phyloP scores from a whole-genome alignment of 2,329 filamentous ascomycete species.

The Macrophomina phaseolina region DNA sequence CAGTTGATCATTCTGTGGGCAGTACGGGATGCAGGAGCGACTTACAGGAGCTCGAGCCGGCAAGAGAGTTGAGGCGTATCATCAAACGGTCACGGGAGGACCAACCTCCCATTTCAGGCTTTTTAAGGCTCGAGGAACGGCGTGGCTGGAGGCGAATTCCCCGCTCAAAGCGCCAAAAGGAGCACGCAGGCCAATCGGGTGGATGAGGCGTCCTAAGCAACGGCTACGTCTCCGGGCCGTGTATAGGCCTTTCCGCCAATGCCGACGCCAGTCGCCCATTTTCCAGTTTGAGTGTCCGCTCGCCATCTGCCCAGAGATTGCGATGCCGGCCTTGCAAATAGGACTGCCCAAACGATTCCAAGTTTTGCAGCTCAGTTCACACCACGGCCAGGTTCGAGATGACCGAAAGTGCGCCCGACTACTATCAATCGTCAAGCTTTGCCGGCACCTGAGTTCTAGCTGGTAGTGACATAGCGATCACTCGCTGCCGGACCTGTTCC shows the following conservation, averaged over 20 bases:
- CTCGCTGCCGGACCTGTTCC: not conserved
- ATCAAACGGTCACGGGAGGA: not conserved
- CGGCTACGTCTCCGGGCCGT: not conserved
- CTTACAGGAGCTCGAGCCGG: not conserved
- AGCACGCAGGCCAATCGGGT: constrained; percentile 10
- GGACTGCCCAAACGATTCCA: not conserved
- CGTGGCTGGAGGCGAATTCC: not conserved
- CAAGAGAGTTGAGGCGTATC: not conserved
- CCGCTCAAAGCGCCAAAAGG: not conserved
- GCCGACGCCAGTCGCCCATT: not conserved
- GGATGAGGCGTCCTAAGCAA: not conserved
- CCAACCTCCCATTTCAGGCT: not conserved
- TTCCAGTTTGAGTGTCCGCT: constrained; percentile 4
- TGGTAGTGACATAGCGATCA: constrained; percentile 3
- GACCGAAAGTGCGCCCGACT: not conserved
- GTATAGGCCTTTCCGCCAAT: constrained; percentile 2
- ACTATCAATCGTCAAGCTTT: not conserved
- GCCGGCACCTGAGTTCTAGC: not conserved
- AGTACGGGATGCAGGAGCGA: not conserved
- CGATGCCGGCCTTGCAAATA: not conserved
- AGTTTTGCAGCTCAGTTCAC: not conserved
- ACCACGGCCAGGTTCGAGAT: not conserved
- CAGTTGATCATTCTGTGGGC: not conserved
- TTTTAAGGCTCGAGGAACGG: not conserved
- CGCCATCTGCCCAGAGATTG: not conserved